Conservation (phyloP, 768 basidiomycete genomes). For the Pisolithus tinctorius region DNA sequence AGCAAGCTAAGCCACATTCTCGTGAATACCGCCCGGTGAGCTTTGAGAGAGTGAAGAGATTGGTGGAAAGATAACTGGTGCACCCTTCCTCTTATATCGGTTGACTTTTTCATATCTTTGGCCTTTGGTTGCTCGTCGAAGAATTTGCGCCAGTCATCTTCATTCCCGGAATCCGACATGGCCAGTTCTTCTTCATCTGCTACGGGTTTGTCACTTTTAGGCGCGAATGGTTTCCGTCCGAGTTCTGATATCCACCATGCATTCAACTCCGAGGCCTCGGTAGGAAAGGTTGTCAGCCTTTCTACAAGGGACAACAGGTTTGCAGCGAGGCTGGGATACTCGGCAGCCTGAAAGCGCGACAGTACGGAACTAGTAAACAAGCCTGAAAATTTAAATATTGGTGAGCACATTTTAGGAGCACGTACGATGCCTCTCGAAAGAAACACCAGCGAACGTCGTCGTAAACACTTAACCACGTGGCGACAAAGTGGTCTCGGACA, state of each 20-base stretch:
- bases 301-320: conserved; percentile 63
- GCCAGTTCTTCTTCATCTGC: conserved; percentile 29
- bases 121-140: conserved; percentile 58
- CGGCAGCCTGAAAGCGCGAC: conserved; percentile 20
- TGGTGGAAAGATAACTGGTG: conserved; percentile 69
- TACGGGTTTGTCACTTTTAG: conserved; percentile 35
- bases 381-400: background rate
- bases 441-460: conserved; percentile 90
- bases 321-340: conserved; percentile 36
- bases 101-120: conserved; percentile 30
- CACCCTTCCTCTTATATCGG: conserved; percentile 38
- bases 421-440: conserved; percentile 70
- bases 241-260: conserved; percentile 76
- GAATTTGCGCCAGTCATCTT: conserved; percentile 72
- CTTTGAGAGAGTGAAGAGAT: conserved; percentile 66
- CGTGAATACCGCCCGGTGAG: conserved; percentile 78
- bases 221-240: conserved; percentile 46
- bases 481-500: conserved; percentile 56
- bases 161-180: conserved; percentile 25
- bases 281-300: conserved; percentile 66
- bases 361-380: conserved; percentile 15
- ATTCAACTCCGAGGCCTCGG: conserved; percentile 58
- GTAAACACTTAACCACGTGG: conserved; percentile 68
- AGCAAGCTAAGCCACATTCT: conserved; percentile 73
- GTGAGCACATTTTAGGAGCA: background rate